Evolutionary conservation across 2,329 filamentous ascomycete species (phyloP).

Genomic region (Xylariaceae sp.): DNA sequence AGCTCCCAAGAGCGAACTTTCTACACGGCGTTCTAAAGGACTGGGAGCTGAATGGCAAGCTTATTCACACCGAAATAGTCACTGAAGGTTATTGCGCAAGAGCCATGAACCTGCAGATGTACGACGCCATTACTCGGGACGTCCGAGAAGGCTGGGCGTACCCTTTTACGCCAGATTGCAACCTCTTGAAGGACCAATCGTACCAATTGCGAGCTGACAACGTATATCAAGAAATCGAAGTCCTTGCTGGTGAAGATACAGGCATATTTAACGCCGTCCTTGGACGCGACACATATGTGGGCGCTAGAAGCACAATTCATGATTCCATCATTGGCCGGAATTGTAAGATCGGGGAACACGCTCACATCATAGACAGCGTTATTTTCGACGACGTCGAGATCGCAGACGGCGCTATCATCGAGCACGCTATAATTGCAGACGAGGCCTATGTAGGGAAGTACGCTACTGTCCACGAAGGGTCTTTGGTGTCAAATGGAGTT

Average conservation of each 20-base stretch:
- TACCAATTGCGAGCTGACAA: conserved; percentile 66
- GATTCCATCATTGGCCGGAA: conserved; percentile 77
- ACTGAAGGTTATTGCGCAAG: conserved; percentile 79
- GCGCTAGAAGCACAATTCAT: conserved; percentile 61
- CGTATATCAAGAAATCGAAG: conserved; percentile 72
- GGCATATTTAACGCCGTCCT: conserved; percentile 67
- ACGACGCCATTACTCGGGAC: conserved; percentile 82
- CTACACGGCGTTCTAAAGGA: conserved; percentile 91
- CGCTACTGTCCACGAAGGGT: conserved; percentile 64
- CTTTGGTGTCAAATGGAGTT: conserved; percentile 74
- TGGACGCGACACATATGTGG: conserved; percentile 70
- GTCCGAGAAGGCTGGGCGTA: conserved; percentile 84
- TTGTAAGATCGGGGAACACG: conserved; percentile 82
- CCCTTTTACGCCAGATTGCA: conserved; percentile 83
- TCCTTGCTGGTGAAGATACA: conserved; percentile 67
- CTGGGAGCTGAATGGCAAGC: conserved; percentile 93
- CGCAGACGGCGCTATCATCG: conserved; percentile 66
- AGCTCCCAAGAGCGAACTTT: conserved; percentile 81
- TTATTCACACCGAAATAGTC: conserved; percentile 86
- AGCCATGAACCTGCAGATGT: conserved; percentile 79
- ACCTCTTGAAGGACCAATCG: conserved; percentile 69
- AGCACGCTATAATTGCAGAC: conserved; percentile 70
- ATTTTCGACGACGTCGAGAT: conserved; percentile 83
- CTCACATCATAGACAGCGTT: conserved; percentile 70
- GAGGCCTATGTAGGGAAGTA: conserved; percentile 65